phyloP scores from a whole-genome alignment of 2,329 filamentous ascomycete species.

The Diplocarpon mali region DNA sequence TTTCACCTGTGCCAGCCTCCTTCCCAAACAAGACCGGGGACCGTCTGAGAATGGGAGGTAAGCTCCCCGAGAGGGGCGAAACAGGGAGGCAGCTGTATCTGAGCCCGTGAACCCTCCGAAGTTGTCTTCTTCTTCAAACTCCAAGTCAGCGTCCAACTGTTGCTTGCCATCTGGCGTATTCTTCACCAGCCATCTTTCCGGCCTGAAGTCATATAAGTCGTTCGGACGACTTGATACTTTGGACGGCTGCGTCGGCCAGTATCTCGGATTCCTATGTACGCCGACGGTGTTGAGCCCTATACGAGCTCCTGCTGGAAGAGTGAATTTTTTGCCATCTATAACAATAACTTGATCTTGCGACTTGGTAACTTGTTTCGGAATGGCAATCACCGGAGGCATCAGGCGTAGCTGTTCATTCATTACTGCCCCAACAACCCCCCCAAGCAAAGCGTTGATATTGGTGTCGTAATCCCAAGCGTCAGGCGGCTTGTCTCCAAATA shows the following conservation, averaged over 20 bases:
- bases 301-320: constrained; percentile 44
- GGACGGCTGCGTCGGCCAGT: constrained; percentile 45
- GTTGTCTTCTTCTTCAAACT: constrained; percentile 35
- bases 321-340: constrained; percentile 45
- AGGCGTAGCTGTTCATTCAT: constrained; percentile 70
- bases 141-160: constrained; percentile 10
- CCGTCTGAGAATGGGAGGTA: constrained; percentile 29
- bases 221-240: constrained; percentile 32
- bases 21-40: constrained; percentile 29
- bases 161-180: constrained; percentile 18
- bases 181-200: constrained; percentile 58
- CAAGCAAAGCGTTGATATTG: constrained; percentile 53
- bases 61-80: constrained; percentile 21
- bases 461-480: constrained; percentile 61
- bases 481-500: constrained; percentile 48
- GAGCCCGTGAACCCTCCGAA: constrained; percentile 48
- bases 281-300: constrained; percentile 46
- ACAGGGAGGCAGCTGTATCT: constrained; percentile 35
- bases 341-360: constrained; percentile 43
- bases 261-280: constrained; percentile 56
- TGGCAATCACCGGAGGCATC: constrained; percentile 57
- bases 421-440: constrained; percentile 59
- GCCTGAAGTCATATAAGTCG: constrained; percentile 58
- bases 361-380: constrained; percentile 54
- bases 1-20: constrained; percentile 29